phyloP scores from a whole-genome alignment of 164 flowering plant genomes.

The Nymphaea thermarum region DNA sequence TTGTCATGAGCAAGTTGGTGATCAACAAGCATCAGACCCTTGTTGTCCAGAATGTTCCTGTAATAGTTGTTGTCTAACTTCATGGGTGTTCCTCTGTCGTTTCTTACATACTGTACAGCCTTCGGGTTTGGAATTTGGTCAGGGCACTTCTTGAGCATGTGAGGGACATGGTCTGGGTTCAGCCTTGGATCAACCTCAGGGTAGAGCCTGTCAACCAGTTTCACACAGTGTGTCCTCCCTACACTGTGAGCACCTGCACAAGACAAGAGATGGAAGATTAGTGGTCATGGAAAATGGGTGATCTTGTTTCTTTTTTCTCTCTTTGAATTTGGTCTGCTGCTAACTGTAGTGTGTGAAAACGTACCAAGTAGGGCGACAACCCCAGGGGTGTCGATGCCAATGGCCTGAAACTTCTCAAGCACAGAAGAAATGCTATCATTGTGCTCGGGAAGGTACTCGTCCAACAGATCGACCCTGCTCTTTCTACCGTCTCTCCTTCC shows the following conservation, averaged over 20 bases:
- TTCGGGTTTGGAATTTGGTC: constrained; percentile 88
- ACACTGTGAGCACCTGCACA: constrained; percentile 86
- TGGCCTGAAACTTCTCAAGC: constrained; percentile 65
- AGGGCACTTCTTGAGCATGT: constrained; percentile 95
- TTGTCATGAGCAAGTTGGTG: constrained; percentile 75
- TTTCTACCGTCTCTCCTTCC: constrained; percentile 97
- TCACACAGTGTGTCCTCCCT: constrained; percentile 94
- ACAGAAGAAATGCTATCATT: constrained; percentile 90
- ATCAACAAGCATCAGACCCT: constrained; percentile 76
- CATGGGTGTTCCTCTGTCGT: constrained; percentile 97
- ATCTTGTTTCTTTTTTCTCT: too few relatives aligned
- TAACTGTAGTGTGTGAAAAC: neutral
- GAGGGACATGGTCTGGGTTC: constrained; percentile 74
- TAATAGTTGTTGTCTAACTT: constrained; percentile 88
- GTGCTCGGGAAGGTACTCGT: constrained; percentile 90
- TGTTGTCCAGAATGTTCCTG: constrained; percentile 91
- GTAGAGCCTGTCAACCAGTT: constrained; percentile 89
- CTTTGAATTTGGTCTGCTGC: neutral
- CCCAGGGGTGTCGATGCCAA: constrained; percentile 89
- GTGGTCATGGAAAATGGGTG: neutral
- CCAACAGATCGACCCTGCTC: constrained; percentile 79
- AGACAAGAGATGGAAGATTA: neutral
- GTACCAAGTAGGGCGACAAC: constrained; percentile 88
- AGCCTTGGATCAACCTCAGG: constrained; percentile 81
- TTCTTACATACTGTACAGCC: constrained; percentile 91